Base-by-base conservation (phyloP, 768 basidiomycete species). In the Podaxis sp. region DNA sequence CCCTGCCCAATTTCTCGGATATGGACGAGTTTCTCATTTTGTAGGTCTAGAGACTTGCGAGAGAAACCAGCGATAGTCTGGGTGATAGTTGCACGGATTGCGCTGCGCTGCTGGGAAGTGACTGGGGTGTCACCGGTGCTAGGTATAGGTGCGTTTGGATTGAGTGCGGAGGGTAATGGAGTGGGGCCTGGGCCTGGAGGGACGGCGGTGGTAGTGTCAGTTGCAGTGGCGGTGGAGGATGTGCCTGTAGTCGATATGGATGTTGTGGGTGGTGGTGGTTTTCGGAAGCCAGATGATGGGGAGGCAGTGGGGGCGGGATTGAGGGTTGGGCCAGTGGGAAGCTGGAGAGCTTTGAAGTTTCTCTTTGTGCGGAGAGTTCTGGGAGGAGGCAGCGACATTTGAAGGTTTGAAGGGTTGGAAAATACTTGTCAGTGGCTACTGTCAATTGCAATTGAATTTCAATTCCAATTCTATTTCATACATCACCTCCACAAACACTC, bases 1-100 rank as follows among this genome's bases (percentile, higher is more conserved):
- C 97, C 97, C 65, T 93, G 89, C 2, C 97, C 97, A 5, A 99
- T 81, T 73, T 99, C 97, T 32, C 84, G 81, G 35, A 98, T 73
- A 66, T 95, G 91, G 74, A 88, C 89, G 68, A 99, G 79, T 72
- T 98, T 97, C 69, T 95, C 91, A 67, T 89, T 88, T 65, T 85
- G 79, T 60, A 98, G 76, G 78, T 54, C 71, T 77, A 78, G 54
- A 82, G 54, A 74, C 71, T 62, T 73, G 69, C 61, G 71, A 64
- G 28, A 67, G 70, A 67, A 68, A 27, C 73, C 65, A 59, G 58
- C 57, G 67, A 65, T 36, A 60, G 64, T 38, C 40, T 67, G 11
- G 65, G 68, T 51, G 72, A 72, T 55, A 68, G 72, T 32, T 68
- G 70, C 63, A 6, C 59, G 42, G 28, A 61, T 61, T 9, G 59